Percentiles rank a stretch among this genome's conserved stretches.
These are phyloP conservation scores for Lactifluus rugatus DNA, from an alignment of 768 basidiomycete genomes.

Conservation along the genomic window DNA sequence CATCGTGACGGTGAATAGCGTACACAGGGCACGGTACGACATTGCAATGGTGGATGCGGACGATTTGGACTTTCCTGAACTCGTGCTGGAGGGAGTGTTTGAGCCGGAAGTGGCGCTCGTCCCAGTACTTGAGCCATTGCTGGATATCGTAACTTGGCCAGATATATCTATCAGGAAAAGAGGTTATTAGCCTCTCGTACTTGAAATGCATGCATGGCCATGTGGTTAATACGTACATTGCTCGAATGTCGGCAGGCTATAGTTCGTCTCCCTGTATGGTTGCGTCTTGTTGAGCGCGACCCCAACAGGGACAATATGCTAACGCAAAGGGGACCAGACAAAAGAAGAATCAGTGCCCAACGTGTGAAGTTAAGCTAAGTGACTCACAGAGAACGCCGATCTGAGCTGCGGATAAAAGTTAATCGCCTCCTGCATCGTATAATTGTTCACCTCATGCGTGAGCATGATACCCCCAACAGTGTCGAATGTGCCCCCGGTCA, in stretches of 20 bases:
- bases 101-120: background rate
- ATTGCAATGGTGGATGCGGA: background rate
- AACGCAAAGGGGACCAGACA: background rate
- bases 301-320: conserved; percentile 42
- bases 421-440: conserved; percentile 52
- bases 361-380: background rate
- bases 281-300: conserved; percentile 42
- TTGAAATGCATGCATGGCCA: background rate
- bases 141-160: background rate
- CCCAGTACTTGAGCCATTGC: background rate
- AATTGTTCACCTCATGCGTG: conserved; percentile 51
- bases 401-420: conserved; percentile 40
- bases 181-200: background rate
- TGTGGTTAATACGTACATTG: conserved; percentile 32
- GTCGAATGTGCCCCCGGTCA: conserved; percentile 7
- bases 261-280: conserved; percentile 43
- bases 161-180: background rate
- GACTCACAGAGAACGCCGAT: conserved; percentile 35
- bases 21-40: background rate
- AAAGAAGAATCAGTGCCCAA: background rate
- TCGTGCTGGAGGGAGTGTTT: background rate
- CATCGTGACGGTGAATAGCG: background rate
- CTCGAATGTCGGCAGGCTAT: conserved; percentile 34
- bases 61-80: background rate
- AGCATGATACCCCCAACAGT: conserved; percentile 39